A percentile compares a stretch with the other conserved stretches of the same genome.
Conservation (phyloP, 2,329 filamentous ascomycete genomes). For the Tolypocladium inflatum region DNA sequence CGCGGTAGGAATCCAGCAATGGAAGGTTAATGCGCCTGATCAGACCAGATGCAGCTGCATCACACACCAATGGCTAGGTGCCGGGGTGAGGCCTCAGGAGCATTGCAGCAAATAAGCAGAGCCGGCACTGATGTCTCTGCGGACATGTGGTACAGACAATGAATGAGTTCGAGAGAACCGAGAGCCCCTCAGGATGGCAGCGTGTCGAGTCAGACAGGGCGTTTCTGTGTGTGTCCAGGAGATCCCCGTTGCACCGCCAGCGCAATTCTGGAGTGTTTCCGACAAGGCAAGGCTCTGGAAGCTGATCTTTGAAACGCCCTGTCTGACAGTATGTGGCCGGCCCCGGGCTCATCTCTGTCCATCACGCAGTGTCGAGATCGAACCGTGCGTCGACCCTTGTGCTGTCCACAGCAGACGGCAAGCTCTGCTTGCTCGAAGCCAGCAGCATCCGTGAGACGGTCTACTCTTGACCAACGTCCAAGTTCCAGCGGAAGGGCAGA, state of each 20-base stretch:
- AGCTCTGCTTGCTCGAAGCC: slow-evolving; percentile 6
- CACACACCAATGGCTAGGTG: slow-evolving; percentile 33
- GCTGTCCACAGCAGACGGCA: slow-evolving; percentile 10
- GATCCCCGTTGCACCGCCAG: slow-evolving; percentile 25
- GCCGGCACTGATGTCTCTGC: neutral
- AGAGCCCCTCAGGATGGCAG: slow-evolving; percentile 31
- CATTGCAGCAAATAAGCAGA: slow-evolving; percentile 15
- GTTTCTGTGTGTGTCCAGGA: slow-evolving; percentile 37
- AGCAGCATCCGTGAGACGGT: slow-evolving; percentile 24
- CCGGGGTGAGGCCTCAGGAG: slow-evolving; percentile 32
- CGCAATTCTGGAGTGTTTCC: slow-evolving; percentile 29
- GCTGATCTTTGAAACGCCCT: slow-evolving; percentile 21
- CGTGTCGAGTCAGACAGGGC: slow-evolving; percentile 20
- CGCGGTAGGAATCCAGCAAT: slow-evolving; percentile 32
- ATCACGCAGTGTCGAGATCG: slow-evolving; percentile 6
- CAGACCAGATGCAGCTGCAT: slow-evolving; percentile 34
- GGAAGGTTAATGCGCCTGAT: slow-evolving; percentile 49
- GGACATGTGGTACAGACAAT: neutral
- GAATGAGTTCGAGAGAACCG: slow-evolving; percentile 25
- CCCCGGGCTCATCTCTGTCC: slow-evolving; percentile 29
- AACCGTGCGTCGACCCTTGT: slow-evolving; percentile 10
- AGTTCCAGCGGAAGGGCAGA: slow-evolving; percentile 60
- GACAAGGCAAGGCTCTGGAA: slow-evolving; percentile 28
- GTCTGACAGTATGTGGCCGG: slow-evolving; percentile 40
- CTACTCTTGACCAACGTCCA: slow-evolving; percentile 40